phyloP scores from a whole-genome alignment of 2,329 filamentous ascomycete species.

The Aureobasidium sp. region DNA sequence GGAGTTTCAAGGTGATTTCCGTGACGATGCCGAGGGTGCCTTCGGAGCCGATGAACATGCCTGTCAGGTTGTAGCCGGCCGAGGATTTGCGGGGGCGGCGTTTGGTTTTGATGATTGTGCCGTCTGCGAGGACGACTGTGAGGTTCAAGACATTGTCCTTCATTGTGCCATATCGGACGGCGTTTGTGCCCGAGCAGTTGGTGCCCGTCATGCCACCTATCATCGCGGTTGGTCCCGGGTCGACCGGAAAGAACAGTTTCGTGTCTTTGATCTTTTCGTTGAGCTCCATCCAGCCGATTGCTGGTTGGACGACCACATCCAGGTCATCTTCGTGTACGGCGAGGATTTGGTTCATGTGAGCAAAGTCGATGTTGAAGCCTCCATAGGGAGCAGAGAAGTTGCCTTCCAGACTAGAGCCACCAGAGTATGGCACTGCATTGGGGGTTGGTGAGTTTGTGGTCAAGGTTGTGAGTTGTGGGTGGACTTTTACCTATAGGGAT shows the following conservation, averaged over 20 bases:
- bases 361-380: conserved; percentile 84
- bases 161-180: conserved; percentile 77
- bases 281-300: conserved; percentile 84
- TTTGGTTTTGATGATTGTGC: conserved; percentile 71
- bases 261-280: conserved; percentile 67
- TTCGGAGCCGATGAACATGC: conserved; percentile 73
- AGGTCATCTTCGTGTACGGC: conserved; percentile 78
- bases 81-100: conserved; percentile 70
- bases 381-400: conserved; percentile 75
- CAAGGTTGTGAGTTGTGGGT: not conserved
- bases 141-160: conserved; percentile 82
- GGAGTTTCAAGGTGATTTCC: conserved; percentile 73
- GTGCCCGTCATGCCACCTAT: conserved; percentile 81
- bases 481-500: conserved; percentile 58
- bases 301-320: conserved; percentile 88
- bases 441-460: not conserved
- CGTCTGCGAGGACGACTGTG: conserved; percentile 73
- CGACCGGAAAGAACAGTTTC: conserved; percentile 84
- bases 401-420: conserved; percentile 78
- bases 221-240: conserved; percentile 69
- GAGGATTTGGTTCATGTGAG: conserved; percentile 76
- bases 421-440: conserved; percentile 68
- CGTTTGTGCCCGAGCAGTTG: conserved; percentile 67
- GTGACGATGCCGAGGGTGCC: conserved; percentile 76
- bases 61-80: conserved; percentile 76